phyloP scores from a whole-genome alignment of 1,284 basidiomycete genomes.

The Tylopilus sp. region DNA sequence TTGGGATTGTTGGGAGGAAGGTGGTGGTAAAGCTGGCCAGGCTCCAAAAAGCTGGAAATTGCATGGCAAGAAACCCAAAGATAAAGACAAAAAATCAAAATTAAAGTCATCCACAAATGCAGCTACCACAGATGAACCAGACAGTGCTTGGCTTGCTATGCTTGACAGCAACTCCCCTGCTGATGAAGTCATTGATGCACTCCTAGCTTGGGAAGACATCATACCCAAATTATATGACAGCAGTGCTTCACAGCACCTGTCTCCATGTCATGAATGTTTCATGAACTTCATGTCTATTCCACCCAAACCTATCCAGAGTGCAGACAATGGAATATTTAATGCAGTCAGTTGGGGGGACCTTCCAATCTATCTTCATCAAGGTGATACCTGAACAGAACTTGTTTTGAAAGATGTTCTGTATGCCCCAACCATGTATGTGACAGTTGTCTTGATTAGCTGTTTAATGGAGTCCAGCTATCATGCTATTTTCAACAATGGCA shows the following conservation, averaged over 20 bases:
- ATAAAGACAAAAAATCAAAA: neutral
- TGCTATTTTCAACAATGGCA: neutral
- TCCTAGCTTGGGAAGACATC: neutral
- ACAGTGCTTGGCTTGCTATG: neutral
- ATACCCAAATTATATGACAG: neutral
- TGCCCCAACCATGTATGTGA: neutral
- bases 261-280: neutral
- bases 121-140: neutral
- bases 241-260: neutral
- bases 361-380: neutral
- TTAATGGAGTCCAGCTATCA: neutral
- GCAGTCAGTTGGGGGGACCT: neutral
- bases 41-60: slow-evolving; percentile 20
- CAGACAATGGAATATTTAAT: neutral
- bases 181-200: neutral
- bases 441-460: neutral
- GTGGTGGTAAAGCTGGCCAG: slow-evolving; percentile 20
- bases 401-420: neutral
- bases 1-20: slow-evolving; percentile 20
- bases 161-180: no score
- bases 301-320: neutral
- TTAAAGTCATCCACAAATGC: neutral
- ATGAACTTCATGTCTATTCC: neutral
- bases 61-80: neutral
- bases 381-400: neutral